Evolutionary conservation across 2,329 filamentous ascomycete genomes (phyloP), one percentile per base, ranked within the genome.

Genomic region (Tolypocladium pustulatum): DNA sequence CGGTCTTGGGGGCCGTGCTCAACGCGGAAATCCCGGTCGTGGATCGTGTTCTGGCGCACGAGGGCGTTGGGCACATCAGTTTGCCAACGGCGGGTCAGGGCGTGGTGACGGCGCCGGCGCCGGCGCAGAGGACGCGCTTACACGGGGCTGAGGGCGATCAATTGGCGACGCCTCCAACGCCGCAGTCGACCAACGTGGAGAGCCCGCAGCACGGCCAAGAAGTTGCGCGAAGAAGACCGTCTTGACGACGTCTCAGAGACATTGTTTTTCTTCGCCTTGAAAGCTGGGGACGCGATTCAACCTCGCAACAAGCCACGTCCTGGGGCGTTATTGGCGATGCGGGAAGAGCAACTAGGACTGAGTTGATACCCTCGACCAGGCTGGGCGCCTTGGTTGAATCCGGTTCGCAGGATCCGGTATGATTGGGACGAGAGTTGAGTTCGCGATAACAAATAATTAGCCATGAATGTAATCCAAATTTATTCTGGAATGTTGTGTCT

Each of bases 51-150:
- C 58, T 59, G 10, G 53, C 49, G 30, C 41, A 55, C 13, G 54
- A 59, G 49, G 58, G 58, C 32, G 43, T 59, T 27, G 58, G 58
- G 20, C 46, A 59, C 6, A 8, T 55, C 8, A 36, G 43, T 25
- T 20, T 56, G 1, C 36, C 36, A 2, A 2, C 13, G 53, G 15
- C 15, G 6, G 22, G 15, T 25, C 53, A 55, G 25, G 27, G 46
- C 46, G 17, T 30, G 22, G 12, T 6, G 41, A 3, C 27, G 46
- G 27, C 46, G 25, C 13, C 53, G 36, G 7, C 1, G 20, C 13
- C 6, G 30, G 9, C 32, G 9, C 51, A 38, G 52, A 12, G 52
- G 22, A 27, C 34, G 34, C n/a, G n/a, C 12, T 20, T 22, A 2
- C 32, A 9, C 17, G 25, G 53, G n/a, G 36, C 20, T 25, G 25